Percentiles rank a stretch among this genome's conserved stretches.
Conservation (phyloP, 2,329 filamentous ascomycete genomes). For the Tothia fuscella region DNA sequence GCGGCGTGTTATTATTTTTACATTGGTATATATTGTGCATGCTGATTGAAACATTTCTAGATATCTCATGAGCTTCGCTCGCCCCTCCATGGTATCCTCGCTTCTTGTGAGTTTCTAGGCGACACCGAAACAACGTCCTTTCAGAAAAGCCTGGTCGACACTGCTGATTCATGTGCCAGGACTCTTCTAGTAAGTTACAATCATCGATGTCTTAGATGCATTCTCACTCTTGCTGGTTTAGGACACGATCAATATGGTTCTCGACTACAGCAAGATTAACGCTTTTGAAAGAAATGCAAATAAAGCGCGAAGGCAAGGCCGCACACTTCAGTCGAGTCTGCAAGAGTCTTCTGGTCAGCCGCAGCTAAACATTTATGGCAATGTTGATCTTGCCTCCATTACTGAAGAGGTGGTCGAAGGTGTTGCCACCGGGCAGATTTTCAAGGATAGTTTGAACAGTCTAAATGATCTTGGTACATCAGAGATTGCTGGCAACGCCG, state of each 20-base stretch:
- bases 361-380: slow-evolving; percentile 21
- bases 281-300: slow-evolving; percentile 20
- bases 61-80: slow-evolving; percentile 40
- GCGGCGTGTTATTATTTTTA: no score
- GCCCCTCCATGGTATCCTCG: slow-evolving; percentile 36
- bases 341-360: slow-evolving; percentile 15
- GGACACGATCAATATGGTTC: slow-evolving; percentile 29
- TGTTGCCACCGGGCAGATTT: slow-evolving; percentile 38
- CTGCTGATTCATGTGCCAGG: slow-evolving; percentile 28
- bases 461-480: slow-evolving; percentile 5
- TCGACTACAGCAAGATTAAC: slow-evolving; percentile 17
- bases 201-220: no score
- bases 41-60: slow-evolving; percentile 27
- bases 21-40: no score
- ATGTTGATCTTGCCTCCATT: slow-evolving; percentile 11
- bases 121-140: slow-evolving; percentile 24
- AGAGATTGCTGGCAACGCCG: not conserved
- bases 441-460: slow-evolving; percentile 18
- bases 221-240: no score
- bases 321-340: slow-evolving; percentile 10
- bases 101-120: slow-evolving; percentile 38
- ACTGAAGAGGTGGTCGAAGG: slow-evolving; percentile 28
- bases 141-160: slow-evolving; percentile 11
- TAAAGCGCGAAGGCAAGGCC: slow-evolving; percentile 19
- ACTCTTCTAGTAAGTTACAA: no score